Base-by-base conservation (phyloP, 345 rosid genomes). In the Moricandia arvensis region DNA sequence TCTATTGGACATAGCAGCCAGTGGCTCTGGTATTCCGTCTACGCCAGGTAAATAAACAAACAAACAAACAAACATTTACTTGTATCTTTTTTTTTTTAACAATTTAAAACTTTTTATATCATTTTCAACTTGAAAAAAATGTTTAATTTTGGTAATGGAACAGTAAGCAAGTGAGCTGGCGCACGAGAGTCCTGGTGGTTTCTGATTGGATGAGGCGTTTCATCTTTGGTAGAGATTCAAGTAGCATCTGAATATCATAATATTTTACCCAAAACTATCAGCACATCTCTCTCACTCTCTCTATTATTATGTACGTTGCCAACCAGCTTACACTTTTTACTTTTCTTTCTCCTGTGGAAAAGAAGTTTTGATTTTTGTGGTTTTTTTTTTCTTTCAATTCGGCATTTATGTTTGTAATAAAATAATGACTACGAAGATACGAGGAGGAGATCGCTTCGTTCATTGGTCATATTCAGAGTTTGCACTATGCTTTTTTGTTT, bases 161-260 rank as follows among this genome's bases (percentile, higher is more conserved):
- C 94, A 95, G 98, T 89, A 96, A 96, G 85, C 98, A 81, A 75
- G 96, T 95, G 53, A 93, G 98, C 78, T 87, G 98, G 98, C 98
- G 97, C 63, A 93, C 99, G 29, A 91, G 97, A 84, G 90, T 88
- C 21, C 69, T 96, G 45, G 99, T 96, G 67, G 79, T 91, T 4
- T 82, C 98, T 0, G 98, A 91, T 79, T 95, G 99, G 99, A 75
- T 80, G 66, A 89, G 94, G 86, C 94, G 98, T 45, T 92, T 87
- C 68, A 77, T 92, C 29, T 95, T 89, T 30, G 99, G 99, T 38
- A 82, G 99, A 73, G 99, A 95, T 77, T 87, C 99, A 4, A 95
- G 99, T 64, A 71, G 93, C 75, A 93, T 95, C 58, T 95, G 74
- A 89, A 7, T 45, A 34, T n/a, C n/a, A 33, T 33, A 15, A 6